Percentiles rank a stretch among this genome's conserved stretches.
These are phyloP conservation scores for Verticillium albo-atrum DNA, from an alignment of 2,329 filamentous ascomycete species.

Conservation along the genomic window DNA sequence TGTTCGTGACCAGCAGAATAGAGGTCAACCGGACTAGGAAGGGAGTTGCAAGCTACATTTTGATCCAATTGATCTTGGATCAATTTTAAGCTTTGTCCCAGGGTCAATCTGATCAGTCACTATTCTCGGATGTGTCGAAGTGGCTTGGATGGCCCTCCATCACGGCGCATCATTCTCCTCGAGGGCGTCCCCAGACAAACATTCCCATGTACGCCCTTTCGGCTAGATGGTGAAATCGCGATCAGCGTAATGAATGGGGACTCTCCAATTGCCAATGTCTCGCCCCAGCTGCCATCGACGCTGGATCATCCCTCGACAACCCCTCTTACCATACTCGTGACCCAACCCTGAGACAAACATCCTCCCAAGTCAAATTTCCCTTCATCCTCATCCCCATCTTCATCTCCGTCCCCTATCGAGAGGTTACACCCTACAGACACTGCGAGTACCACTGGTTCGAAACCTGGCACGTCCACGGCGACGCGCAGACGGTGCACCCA, in stretches of 20 bases:
- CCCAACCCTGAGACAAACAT: neutral
- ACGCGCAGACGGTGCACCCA: constrained; percentile 38
- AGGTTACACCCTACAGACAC: constrained; percentile 18
- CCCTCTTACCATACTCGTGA: too few relatives aligned
- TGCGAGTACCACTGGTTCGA: constrained; percentile 34
- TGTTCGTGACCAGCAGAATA: too few relatives aligned
- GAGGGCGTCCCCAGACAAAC: neutral
- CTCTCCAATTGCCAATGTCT: neutral
- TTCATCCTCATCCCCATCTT: neutral
- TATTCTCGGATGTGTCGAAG: too few relatives aligned
- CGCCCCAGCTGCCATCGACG: neutral
- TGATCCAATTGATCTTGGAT: too few relatives aligned
- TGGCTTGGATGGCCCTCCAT: too few relatives aligned
- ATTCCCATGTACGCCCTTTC: neutral
- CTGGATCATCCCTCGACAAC: neutral
- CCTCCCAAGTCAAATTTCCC: too few relatives aligned
- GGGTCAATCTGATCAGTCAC: too few relatives aligned
- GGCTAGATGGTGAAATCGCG: neutral
- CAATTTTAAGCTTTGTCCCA: too few relatives aligned
- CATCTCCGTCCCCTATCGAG: neutral
- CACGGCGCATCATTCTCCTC: neutral
- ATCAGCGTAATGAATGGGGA: neutral
- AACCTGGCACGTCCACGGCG: constrained; percentile 31
- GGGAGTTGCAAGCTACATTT: too few relatives aligned
- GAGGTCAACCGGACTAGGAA: too few relatives aligned